These are phyloP conservation scores for Poterioochromonas sp. DNA, from an alignment of 352 stramenopile genomes.

Conservation along the genomic window DNA sequence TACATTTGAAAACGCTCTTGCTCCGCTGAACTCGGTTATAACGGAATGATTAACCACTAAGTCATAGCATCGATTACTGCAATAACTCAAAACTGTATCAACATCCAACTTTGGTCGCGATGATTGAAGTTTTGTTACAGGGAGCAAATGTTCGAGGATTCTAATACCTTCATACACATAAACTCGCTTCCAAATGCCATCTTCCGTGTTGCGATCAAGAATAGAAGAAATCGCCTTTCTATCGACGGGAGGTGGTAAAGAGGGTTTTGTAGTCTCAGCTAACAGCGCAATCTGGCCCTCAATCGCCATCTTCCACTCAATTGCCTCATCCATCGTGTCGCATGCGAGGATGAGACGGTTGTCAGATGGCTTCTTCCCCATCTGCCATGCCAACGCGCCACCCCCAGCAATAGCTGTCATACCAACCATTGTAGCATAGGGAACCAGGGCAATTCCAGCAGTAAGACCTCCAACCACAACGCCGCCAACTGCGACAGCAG, in stretches of 20 bases:
- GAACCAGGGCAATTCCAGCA: conserved; percentile 24
- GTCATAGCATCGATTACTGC: too few relatives aligned
- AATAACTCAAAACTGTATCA: not conserved
- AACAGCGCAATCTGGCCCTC: not conserved
- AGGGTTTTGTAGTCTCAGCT: not conserved
- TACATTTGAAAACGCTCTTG: too few relatives aligned
- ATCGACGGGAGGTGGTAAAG: not conserved
- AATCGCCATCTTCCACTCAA: conserved; percentile 23
- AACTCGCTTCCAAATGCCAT: not conserved
- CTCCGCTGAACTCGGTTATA: too few relatives aligned
- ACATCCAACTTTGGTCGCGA: not conserved
- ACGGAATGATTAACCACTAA: too few relatives aligned
- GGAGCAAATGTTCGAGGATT: conserved; percentile 12
- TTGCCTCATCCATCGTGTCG: conserved; percentile 12
- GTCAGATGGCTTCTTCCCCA: not conserved
- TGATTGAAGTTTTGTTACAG: not conserved
- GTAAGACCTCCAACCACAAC: conserved; percentile 28
- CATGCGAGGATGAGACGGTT: conserved; percentile 24
- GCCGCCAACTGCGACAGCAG: conserved; percentile 27
- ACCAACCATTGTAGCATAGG: conserved; percentile 27
- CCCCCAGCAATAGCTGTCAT: conserved; percentile 8
- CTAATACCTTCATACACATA: not conserved
- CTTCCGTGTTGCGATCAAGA: not conserved
- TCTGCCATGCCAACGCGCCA: not conserved
- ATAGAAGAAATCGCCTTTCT: not conserved